Conservation (phyloP, 495 filamentous ascomycete genomes). For the Echria macrotheca region DNA sequence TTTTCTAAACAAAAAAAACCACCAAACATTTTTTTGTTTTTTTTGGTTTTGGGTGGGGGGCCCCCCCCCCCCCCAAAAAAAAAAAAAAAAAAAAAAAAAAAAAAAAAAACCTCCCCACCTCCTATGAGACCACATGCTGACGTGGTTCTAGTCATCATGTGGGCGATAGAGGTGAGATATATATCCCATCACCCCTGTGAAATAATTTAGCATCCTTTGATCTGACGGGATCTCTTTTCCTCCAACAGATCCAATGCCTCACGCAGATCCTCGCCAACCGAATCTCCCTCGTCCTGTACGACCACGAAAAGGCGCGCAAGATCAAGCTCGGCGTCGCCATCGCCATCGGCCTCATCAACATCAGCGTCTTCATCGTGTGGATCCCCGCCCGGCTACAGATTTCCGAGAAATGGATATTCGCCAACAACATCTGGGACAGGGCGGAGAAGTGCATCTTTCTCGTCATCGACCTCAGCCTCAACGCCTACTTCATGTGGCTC, state of each 20-base stretch:
- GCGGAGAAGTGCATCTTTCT: constrained; percentile 44
- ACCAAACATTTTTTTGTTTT: too few species aligned
- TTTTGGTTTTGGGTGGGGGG: too few species aligned
- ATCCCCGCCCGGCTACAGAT: constrained; percentile 41
- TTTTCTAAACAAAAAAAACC: too few species aligned
- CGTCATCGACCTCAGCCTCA: constrained; percentile 41
- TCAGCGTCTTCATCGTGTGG: constrained; percentile 48
- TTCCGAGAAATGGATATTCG: constrained; percentile 19
- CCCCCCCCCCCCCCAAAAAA: too few species aligned
- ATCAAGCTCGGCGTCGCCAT: constrained; percentile 34
- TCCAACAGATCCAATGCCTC: constrained; percentile 41
- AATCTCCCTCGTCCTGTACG: constrained; percentile 35
- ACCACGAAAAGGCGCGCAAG: constrained; percentile 20
- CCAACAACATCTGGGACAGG: constrained; percentile 48
- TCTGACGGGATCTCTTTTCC: too few species aligned
- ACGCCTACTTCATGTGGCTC: constrained; percentile 44
- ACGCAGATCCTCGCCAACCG: constrained; percentile 49
- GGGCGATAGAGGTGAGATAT: constrained; percentile 29
- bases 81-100: too few species aligned
- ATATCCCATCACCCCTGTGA: too few species aligned
- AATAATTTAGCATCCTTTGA: too few species aligned
- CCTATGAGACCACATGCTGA: too few species aligned
- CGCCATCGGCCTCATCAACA: constrained; percentile 39
- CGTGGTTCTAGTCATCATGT: constrained; percentile 27
- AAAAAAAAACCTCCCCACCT: too few species aligned